These are phyloP conservation scores for Luffa aegyptiaca DNA, from an alignment of 306 rosid species.

Conservation along the genomic window DNA sequence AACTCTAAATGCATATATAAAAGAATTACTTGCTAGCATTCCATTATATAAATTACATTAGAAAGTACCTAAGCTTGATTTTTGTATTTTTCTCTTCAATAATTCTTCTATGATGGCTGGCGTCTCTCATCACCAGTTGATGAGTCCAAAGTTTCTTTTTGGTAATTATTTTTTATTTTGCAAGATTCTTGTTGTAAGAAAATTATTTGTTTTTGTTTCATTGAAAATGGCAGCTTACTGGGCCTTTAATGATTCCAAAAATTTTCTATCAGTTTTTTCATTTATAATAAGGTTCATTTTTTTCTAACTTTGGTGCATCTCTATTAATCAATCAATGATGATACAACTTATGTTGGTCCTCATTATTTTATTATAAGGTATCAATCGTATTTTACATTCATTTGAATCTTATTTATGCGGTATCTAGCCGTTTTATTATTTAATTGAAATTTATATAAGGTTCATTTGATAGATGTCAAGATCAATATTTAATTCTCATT, in stretches of 20 bases:
- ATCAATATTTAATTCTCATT: not conserved
- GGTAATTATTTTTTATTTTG: not conserved
- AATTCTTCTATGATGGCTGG: not conserved
- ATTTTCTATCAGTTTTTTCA: not conserved
- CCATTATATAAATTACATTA: not conserved
- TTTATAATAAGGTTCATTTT: not conserved
- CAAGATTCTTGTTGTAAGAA: not conserved
- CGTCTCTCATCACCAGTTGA: slow-evolving; percentile 2
- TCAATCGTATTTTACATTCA: not conserved
- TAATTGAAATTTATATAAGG: not conserved
- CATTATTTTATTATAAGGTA: not conserved
- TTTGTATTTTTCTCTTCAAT: not conserved
- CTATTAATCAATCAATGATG: not conserved
- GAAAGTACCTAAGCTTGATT: not conserved
- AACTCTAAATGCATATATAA: not conserved
- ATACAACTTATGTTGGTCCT: not conserved
- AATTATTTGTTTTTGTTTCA: not conserved
- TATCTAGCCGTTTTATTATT: not conserved
- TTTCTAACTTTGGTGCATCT: not conserved
- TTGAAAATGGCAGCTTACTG: not conserved
- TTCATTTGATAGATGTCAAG: not conserved
- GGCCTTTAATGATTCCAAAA: not conserved
- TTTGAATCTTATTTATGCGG: not conserved
- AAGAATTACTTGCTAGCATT: not conserved
- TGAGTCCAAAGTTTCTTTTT: not conserved